A percentile compares a stretch with the other conserved stretches of the same genome.
Conservation (phyloP, 495 filamentous ascomycete species). For the Bacidia rubella region DNA sequence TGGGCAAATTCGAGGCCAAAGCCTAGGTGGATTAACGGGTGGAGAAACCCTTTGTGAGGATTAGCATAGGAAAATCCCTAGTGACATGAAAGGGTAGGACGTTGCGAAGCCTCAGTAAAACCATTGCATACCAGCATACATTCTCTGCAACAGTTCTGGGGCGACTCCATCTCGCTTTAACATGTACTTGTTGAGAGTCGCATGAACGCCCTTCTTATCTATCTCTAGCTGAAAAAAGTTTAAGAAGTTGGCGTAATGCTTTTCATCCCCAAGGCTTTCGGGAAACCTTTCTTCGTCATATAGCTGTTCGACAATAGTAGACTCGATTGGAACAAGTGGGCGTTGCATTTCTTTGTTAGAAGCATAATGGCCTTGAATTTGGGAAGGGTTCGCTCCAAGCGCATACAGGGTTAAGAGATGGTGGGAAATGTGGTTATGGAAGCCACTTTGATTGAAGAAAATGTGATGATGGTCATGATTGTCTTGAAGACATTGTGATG, state of each 20-base stretch:
- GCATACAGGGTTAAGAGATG: slow-evolving; percentile 62
- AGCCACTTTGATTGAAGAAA: slow-evolving; percentile 57
- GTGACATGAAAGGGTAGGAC: neutral
- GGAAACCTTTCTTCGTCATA: slow-evolving; percentile 36
- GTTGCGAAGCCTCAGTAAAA: neutral
- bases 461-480: slow-evolving; percentile 66
- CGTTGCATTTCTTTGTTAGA: slow-evolving; percentile 51
- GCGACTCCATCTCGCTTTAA: slow-evolving; percentile 29
- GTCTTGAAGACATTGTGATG: slow-evolving; percentile 54
- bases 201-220: slow-evolving; percentile 40
- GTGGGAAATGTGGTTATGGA: slow-evolving; percentile 65
- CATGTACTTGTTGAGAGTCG: slow-evolving; percentile 48
- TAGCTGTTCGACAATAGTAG: slow-evolving; percentile 36
- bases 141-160: slow-evolving; percentile 35
- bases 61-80: neutral
- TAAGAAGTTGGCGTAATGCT: slow-evolving; percentile 55
- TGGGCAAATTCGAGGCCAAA: slow-evolving; percentile 72
- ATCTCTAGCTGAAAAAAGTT: slow-evolving; percentile 64
- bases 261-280: slow-evolving; percentile 35
- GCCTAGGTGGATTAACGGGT: slow-evolving; percentile 75
- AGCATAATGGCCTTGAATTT: slow-evolving; percentile 45
- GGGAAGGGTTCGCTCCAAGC: slow-evolving; percentile 46
- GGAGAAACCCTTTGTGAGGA: slow-evolving; percentile 45
- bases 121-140: slow-evolving; percentile 36
- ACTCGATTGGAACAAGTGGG: slow-evolving; percentile 26